These are phyloP conservation scores for Nigrospora sphaerica DNA, from an alignment of 2,329 filamentous ascomycete genomes.

Conservation along the genomic window DNA sequence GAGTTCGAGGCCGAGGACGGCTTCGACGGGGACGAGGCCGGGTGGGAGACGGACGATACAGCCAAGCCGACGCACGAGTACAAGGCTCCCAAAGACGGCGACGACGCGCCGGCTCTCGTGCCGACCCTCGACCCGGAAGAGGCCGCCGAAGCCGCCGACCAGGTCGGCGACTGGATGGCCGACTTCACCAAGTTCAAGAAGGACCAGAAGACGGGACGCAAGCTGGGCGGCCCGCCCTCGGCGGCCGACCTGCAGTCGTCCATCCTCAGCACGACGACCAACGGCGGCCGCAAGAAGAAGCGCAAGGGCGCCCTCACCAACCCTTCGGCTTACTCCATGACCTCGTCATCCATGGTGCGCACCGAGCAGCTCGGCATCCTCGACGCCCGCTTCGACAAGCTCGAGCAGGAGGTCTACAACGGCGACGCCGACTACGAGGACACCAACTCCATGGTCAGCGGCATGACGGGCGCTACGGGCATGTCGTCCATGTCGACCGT, in stretches of 20 bases:
- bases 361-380: constrained; percentile 82
- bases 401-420: constrained; percentile 61
- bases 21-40: constrained; percentile 60
- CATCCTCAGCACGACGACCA: constrained; percentile 67
- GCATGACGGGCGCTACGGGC: constrained; percentile 37
- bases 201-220: constrained; percentile 49
- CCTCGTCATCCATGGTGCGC: constrained; percentile 75
- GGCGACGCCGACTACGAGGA: constrained; percentile 40
- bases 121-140: constrained; percentile 13
- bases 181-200: constrained; percentile 95
- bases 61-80: constrained; percentile 65
- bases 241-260: constrained; percentile 63
- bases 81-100: constrained; percentile 24
- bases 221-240: constrained; percentile 33
- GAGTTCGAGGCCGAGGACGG: constrained; percentile 68
- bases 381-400: constrained; percentile 84
- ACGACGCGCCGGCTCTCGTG: constrained; percentile 42
- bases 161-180: constrained; percentile 73
- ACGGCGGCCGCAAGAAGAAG: constrained; percentile 82
- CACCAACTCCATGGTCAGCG: constrained; percentile 49
- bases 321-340: constrained; percentile 85
- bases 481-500: constrained; percentile 48
- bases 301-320: constrained; percentile 89
- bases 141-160: constrained; percentile 43
- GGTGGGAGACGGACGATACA: constrained; percentile 93